Percentiles rank a stretch among this genome's conserved stretches.
phyloP scores from a whole-genome alignment of 2,329 filamentous ascomycete genomes.

The Colletotrichum echinochloae region DNA sequence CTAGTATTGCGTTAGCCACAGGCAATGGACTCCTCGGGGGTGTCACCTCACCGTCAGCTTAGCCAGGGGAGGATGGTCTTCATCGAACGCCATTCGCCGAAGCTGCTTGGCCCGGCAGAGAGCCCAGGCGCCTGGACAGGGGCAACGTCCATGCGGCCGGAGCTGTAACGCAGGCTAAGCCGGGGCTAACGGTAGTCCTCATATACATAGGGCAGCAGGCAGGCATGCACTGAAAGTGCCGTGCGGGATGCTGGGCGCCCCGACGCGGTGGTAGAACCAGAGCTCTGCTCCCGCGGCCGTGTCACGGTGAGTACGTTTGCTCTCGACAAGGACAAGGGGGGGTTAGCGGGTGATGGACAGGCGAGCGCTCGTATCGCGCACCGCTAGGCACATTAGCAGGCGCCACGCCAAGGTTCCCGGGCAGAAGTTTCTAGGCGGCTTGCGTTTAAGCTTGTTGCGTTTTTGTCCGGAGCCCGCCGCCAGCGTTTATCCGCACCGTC shows the following conservation, averaged over 20 bases:
- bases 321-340: not conserved
- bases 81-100: conserved; percentile 3
- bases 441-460: conserved; percentile 33
- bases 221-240: not conserved
- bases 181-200: conserved; percentile 22
- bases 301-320: conserved; percentile 9
- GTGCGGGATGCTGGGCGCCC: not conserved
- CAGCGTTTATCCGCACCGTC: not conserved
- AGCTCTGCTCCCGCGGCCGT: conserved; percentile 5
- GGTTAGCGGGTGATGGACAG: not conserved
- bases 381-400: conserved; percentile 12
- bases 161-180: conserved; percentile 25
- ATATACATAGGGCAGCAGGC: conserved; percentile 2
- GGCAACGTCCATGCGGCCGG: conserved; percentile 8
- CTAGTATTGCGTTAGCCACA: not conserved
- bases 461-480: conserved; percentile 15
- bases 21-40: not conserved
- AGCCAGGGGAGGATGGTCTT: conserved; percentile 2
- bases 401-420: conserved; percentile 21
- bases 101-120: not conserved
- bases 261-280: not conserved
- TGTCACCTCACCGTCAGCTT: not conserved
- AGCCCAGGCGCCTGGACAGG: conserved; percentile 4
- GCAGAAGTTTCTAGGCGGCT: conserved; percentile 15
- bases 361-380: conserved; percentile 23